Conservation (phyloP, 2,329 filamentous ascomycete genomes). For the Plenodomus lindquistii region DNA sequence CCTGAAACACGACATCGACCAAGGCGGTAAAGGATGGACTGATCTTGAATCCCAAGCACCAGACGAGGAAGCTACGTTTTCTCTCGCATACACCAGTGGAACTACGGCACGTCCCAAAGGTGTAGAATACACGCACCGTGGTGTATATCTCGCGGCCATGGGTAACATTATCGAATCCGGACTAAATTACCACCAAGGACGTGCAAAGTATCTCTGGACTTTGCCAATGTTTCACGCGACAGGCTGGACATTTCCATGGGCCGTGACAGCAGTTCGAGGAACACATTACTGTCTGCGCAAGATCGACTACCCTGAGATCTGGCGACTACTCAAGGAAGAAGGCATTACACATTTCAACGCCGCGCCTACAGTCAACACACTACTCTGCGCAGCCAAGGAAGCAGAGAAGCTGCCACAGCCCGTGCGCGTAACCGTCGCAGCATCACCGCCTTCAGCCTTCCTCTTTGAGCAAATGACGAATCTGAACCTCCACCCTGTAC, state of each 20-base stretch:
- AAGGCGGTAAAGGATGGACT: conserved; percentile 73
- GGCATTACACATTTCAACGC: conserved; percentile 93
- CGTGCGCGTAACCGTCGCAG: conserved; percentile 89
- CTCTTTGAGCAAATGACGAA: conserved; percentile 91
- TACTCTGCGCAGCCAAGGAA: conserved; percentile 79
- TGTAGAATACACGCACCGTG: conserved; percentile 87
- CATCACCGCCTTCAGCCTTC: conserved; percentile 84
- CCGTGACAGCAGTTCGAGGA: conserved; percentile 89
- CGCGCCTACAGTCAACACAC: conserved; percentile 92
- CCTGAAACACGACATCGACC: conserved; percentile 68
- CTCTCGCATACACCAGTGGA: conserved; percentile 90
- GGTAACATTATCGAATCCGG: conserved; percentile 89
- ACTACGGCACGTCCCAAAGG: conserved; percentile 93
- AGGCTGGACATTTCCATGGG: conserved; percentile 87
- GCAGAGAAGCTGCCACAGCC: conserved; percentile 70
- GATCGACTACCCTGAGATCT: conserved; percentile 92
- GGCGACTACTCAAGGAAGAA: conserved; percentile 84
- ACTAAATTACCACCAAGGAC: conserved; percentile 69
- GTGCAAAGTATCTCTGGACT: conserved; percentile 88
- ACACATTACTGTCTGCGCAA: conserved; percentile 94
- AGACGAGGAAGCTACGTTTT: conserved; percentile 80
- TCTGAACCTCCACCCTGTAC: conserved; percentile 85
- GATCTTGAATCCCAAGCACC: conserved; percentile 70
- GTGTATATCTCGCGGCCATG: conserved; percentile 80
- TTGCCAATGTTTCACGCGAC: conserved; percentile 81